Conservation (phyloP, 2,329 filamentous ascomycete genomes). For the Monilinia laxa region DNA sequence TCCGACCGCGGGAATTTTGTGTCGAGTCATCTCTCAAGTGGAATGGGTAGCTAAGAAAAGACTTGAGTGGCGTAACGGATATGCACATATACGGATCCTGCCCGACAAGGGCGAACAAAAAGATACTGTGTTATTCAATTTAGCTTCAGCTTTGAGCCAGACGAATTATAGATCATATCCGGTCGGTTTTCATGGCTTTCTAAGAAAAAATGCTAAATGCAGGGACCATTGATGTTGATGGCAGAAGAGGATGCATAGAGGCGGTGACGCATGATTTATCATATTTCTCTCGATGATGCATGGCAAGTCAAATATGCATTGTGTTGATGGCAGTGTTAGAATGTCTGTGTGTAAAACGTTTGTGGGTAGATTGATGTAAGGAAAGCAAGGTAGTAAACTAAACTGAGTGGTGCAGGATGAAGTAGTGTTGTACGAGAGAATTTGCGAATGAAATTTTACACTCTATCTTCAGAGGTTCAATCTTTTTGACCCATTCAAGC, state of each 20-base stretch:
- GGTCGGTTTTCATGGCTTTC: neutral
- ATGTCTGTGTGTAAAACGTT: neutral
- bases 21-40: neutral
- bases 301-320: neutral
- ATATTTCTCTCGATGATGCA: slow-evolving; percentile 6
- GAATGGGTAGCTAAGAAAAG: neutral
- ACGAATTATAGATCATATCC: neutral
- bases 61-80: neutral
- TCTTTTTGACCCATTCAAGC: neutral
- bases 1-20: neutral
- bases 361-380: neutral
- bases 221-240: slow-evolving; percentile 5
- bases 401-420: neutral
- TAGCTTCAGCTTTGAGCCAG: neutral
- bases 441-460: neutral
- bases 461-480: neutral
- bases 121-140: neutral
- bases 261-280: slow-evolving; percentile 9
- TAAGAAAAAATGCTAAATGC: slow-evolving; percentile 4
- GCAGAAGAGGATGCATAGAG: slow-evolving; percentile 1
- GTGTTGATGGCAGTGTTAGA: neutral
- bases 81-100: slow-evolving; percentile 8
- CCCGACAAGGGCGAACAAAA: slow-evolving; percentile 8
- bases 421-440: neutral
- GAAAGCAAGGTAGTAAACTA: neutral